These are phyloP conservation scores for Chloris gayana DNA, from an alignment of 176 grass and related monocot genomes.

Conservation along the genomic window DNA sequence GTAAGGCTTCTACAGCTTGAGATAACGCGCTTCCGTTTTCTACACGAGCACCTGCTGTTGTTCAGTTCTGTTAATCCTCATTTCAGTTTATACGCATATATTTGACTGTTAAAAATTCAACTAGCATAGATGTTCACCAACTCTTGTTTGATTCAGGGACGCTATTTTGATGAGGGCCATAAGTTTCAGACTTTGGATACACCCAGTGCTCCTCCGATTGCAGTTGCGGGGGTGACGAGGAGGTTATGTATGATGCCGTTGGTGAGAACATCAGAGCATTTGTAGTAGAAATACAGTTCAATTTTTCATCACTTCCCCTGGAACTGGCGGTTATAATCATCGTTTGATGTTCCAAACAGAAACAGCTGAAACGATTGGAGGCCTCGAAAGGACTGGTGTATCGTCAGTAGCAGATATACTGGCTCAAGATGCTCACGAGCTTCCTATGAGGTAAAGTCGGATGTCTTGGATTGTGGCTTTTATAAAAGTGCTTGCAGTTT, in stretches of 20 bases:
- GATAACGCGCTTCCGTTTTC: not conserved
- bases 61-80: not conserved
- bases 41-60: not conserved
- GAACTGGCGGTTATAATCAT: conserved; percentile 15
- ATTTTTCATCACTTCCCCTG: not conserved
- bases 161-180: conserved; percentile 34
- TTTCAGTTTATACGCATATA: not conserved
- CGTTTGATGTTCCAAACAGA: conserved; percentile 5
- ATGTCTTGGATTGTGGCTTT: not conserved
- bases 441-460: conserved; percentile 44
- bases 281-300: not conserved
- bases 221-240: conserved; percentile 53
- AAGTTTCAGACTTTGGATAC: conserved; percentile 49
- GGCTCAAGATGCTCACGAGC: conserved; percentile 47
- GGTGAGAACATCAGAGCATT: conserved; percentile 40
- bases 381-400: conserved; percentile 31
- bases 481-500: conserved; percentile 11
- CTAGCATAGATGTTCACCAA: not conserved
- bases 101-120: conserved; percentile 14
- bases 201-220: conserved; percentile 89
- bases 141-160: conserved; percentile 48
- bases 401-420: conserved; percentile 52
- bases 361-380: conserved; percentile 35
- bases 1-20: conserved; percentile 28
- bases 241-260: conserved; percentile 37